Base-by-base conservation (phyloP, 192 early-diverging fungal species). In the Coemansia sp. region DNA sequence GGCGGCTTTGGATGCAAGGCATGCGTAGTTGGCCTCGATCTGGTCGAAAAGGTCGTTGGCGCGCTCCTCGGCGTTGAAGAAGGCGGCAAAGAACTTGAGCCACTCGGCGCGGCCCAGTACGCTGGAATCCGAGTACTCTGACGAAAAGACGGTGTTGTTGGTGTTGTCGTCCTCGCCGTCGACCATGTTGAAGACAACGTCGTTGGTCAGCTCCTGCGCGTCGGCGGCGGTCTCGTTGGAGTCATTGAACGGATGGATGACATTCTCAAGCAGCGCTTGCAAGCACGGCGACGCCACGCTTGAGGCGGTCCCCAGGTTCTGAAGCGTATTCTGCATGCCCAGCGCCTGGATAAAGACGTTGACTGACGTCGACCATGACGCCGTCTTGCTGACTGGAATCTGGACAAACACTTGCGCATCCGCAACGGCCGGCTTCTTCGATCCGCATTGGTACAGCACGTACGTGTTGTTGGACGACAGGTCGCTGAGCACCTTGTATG, bases 81-180 rank as follows among this genome's bases (percentile, higher is more conserved):
- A 86, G 33, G 72, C 64, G 2, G 70, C 73, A 66, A 83, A 75
- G 67, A 72, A 86, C 81, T 86, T 83, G 69, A 86, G 49, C 85
- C 85, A 86, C 68, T 86, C 85, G 38, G 76, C 71, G 56, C 78
- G 77, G 7, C 76, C 77, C 61, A 86, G 66, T 14, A 69, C 72
- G 51, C 71, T 73, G 44, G 60, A 23, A 46, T 79, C 75, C 14
- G 77, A 60, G 48, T 72, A 74, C 64, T 83, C 85, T 44, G 62
- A 44, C 55, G 78, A 71, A 20, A 67, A 48, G 15, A 77, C 83
- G 2, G 70, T 76, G 65, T 83, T 80, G 4, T 49, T 66, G 45
- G 67, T 66, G 39, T 73, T 64, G 60, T 62, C 57, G 51, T 71
- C 69, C 16, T 66, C 62, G 53, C 71, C 80, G 16, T 60, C 62